A percentile compares a stretch with the other conserved stretches of the same genome.
phyloP scores from a whole-genome alignment of 2,329 filamentous ascomycete species.

The Purpureocillium lavendulum region DNA sequence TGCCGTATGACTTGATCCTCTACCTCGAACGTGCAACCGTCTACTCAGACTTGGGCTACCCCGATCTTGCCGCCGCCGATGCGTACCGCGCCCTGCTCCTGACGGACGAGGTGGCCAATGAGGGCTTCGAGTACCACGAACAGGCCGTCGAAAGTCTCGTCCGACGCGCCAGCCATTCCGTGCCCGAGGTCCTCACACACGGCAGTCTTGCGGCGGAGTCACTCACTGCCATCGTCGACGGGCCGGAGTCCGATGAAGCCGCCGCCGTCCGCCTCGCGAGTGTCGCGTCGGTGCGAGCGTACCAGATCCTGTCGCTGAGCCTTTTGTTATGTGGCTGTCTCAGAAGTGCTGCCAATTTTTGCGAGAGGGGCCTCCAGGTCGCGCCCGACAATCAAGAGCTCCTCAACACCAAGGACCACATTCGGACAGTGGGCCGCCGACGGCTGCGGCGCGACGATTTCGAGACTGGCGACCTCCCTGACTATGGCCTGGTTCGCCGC shows the following conservation, averaged over 20 bases:
- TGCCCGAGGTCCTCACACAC: slow-evolving; percentile 37
- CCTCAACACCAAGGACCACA: slow-evolving; percentile 40
- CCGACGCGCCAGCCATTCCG: slow-evolving; percentile 20
- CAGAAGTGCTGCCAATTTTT: slow-evolving; percentile 59
- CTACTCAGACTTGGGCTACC: slow-evolving; percentile 71
- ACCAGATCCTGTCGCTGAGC: slow-evolving; percentile 48
- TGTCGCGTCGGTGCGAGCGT: slow-evolving; percentile 47
- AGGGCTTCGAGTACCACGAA: slow-evolving; percentile 76
- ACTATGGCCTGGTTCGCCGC: slow-evolving; percentile 60
- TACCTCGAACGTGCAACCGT: slow-evolving; percentile 62
- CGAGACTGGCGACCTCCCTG: slow-evolving; percentile 51
- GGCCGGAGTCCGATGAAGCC: slow-evolving; percentile 22
- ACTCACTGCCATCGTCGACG: slow-evolving; percentile 20
- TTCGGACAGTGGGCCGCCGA: slow-evolving; percentile 43
- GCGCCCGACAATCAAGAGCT: slow-evolving; percentile 50
- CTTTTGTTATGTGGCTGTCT: slow-evolving; percentile 59
- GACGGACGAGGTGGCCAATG: slow-evolving; percentile 70
- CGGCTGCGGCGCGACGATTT: slow-evolving; percentile 37
- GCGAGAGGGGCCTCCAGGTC: slow-evolving; percentile 48
- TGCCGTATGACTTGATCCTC: slow-evolving; percentile 54
- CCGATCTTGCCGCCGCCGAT: slow-evolving; percentile 82
- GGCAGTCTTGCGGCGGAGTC: slow-evolving; percentile 30
- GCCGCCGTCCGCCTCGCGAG: slow-evolving; percentile 32
- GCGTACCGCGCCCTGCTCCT: slow-evolving; percentile 86
- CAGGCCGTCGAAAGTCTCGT: slow-evolving; percentile 46